A percentile compares a stretch with the other conserved stretches of the same genome.
phyloP scores from a whole-genome alignment of 2,329 filamentous ascomycete genomes.

The Colletotrichum nymphaeae region DNA sequence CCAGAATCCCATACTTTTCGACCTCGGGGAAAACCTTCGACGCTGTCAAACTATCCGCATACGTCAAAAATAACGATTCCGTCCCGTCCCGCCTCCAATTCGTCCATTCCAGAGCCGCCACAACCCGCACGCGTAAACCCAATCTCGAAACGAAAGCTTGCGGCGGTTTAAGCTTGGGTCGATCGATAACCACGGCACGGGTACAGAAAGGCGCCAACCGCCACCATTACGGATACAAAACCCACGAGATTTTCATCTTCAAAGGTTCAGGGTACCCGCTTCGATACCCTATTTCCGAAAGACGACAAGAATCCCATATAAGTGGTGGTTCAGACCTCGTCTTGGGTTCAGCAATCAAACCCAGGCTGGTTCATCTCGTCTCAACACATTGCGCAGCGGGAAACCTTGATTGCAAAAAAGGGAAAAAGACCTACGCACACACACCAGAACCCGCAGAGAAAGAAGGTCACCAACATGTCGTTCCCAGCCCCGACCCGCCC shows the following conservation, averaged over 20 bases:
- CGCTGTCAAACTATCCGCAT: neutral
- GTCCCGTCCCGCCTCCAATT: neutral
- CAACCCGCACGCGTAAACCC: neutral
- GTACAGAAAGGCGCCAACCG: neutral
- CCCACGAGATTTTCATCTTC: neutral
- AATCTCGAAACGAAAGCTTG: slow-evolving; percentile 1
- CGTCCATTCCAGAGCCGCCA: neutral
- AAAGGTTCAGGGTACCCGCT: neutral
- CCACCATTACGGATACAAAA: neutral
- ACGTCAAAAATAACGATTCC: neutral
- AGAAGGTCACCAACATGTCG: slow-evolving; percentile 3
- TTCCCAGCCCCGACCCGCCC: slow-evolving; percentile 20
- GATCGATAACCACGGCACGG: neutral
- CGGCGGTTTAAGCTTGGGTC: neutral
- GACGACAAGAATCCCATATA: neutral
- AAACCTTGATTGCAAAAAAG: neutral
- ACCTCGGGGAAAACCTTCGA: neutral
- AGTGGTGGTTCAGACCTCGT: neutral
- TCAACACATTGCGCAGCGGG: neutral
- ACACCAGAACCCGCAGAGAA: neutral
- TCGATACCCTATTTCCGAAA: neutral
- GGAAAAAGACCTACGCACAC: neutral
- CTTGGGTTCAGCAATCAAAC: neutral
- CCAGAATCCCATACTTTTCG: neutral
- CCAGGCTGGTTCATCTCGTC: neutral